Conservation (phyloP, 2,329 filamentous ascomycete species). For the Exophiala phaeomuriformis region DNA sequence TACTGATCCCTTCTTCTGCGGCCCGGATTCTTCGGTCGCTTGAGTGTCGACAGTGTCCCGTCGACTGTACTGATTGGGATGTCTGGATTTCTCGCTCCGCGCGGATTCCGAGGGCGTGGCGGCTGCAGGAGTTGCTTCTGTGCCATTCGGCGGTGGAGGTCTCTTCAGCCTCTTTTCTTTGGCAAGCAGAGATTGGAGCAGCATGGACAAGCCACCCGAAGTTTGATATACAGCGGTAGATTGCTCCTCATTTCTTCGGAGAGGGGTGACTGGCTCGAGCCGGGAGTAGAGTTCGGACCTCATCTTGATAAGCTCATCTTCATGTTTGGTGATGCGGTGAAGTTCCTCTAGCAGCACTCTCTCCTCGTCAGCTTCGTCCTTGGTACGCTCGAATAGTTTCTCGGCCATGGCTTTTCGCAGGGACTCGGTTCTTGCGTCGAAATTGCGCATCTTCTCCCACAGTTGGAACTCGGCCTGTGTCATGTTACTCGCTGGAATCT, state of each 20-base stretch:
- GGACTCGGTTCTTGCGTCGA: conserved; percentile 71
- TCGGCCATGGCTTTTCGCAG: conserved; percentile 78
- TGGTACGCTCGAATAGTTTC: conserved; percentile 67
- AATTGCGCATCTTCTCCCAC: conserved; percentile 80
- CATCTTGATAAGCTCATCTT: conserved; percentile 79
- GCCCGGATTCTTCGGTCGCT: conserved; percentile 27
- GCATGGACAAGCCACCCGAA: conserved; percentile 67
- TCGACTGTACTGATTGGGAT: conserved; percentile 29
- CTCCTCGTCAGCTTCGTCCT: conserved; percentile 87
- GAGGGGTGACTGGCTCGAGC: conserved; percentile 72
- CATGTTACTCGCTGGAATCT: conserved; percentile 80
- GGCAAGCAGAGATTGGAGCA: conserved; percentile 74
- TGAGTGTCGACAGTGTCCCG: conserved; percentile 26
- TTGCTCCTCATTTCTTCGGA: conserved; percentile 50
- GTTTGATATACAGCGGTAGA: conserved; percentile 61
- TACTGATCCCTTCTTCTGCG: conserved; percentile 34
- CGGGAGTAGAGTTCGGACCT: conserved; percentile 78
- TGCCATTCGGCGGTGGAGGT: conserved; percentile 58
- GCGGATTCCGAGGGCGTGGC: conserved; percentile 32
- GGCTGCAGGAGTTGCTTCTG: conserved; percentile 45
- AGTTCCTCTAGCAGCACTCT: conserved; percentile 82
- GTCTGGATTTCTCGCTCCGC: conserved; percentile 19
- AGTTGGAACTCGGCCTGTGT: conserved; percentile 71
- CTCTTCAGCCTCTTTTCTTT: conserved; percentile 87
- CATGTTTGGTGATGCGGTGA: conserved; percentile 80